A percentile compares a stretch with the other conserved stretches of the same genome.
Evolutionary conservation across 306 rosid genomes (phyloP).

Genomic region (Sicyos baderoa): DNA sequence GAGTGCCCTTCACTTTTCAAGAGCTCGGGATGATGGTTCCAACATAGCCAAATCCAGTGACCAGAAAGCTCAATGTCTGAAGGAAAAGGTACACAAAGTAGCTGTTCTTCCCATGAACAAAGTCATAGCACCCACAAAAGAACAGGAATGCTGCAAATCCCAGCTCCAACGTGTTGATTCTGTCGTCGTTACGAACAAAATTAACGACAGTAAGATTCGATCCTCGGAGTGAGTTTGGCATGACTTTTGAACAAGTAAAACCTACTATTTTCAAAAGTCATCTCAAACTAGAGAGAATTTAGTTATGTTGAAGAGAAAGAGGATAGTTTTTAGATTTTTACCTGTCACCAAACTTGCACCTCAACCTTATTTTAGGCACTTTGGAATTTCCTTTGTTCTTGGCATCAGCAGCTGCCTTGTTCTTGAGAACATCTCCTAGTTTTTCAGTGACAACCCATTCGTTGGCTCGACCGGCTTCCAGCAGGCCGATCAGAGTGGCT

Average conservation of each 20-base stretch:
- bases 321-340: constrained; percentile 19
- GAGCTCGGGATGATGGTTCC: constrained; percentile 87
- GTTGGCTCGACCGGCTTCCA: constrained; percentile 76
- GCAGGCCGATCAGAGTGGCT: constrained; percentile 75
- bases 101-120: constrained; percentile 78
- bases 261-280: too few relatives aligned
- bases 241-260: too few relatives aligned
- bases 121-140: constrained; percentile 94
- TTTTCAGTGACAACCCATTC: constrained; percentile 99
- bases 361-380: constrained; percentile 34
- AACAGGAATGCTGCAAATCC: constrained; percentile 86
- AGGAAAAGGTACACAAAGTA: constrained; percentile 91
- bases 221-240: background rate
- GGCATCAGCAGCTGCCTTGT: constrained; percentile 63
- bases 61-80: constrained; percentile 68
- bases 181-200: constrained; percentile 20
- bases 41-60: constrained; percentile 83
- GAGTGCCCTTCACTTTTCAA: background rate
- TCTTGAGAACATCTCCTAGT: constrained; percentile 73
- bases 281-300: too few relatives aligned
- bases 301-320: too few relatives aligned
- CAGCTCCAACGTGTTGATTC: constrained; percentile 73
- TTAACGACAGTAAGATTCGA: background rate
- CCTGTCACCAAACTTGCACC: constrained; percentile 70
- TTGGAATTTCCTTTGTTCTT: constrained; percentile 54